These are phyloP conservation scores for Viridothelium virens DNA, from an alignment of 495 filamentous ascomycete species.

Conservation along the genomic window DNA sequence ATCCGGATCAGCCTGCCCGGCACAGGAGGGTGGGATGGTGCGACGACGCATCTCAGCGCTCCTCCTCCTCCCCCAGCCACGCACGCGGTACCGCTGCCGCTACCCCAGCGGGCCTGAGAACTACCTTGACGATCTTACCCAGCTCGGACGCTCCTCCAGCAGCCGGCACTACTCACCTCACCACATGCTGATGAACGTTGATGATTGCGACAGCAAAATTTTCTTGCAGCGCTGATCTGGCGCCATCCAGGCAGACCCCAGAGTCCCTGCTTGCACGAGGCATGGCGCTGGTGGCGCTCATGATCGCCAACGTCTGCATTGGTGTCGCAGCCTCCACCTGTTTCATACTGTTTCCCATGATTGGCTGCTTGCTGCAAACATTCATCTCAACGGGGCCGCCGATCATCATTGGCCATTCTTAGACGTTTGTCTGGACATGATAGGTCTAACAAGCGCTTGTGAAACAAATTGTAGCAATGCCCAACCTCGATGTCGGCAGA, in stretches of 20 bases:
- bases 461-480: neutral
- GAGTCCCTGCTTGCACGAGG: neutral
- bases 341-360: neutral
- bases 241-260: neutral
- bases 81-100: neutral
- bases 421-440: neutral
- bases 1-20: neutral
- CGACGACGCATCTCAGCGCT: neutral
- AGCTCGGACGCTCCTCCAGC: neutral
- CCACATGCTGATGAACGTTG: too few relatives aligned
- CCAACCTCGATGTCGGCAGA: neutral
- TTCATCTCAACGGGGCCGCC: neutral
- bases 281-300: neutral
- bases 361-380: neutral
- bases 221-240: constrained; percentile 5
- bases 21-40: neutral
- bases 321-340: neutral
- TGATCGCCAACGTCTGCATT: neutral
- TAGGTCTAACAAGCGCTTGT: neutral
- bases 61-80: neutral
- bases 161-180: neutral
- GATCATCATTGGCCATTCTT: constrained; percentile 1
- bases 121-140: neutral
- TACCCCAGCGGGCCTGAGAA: neutral
- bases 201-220: neutral